phyloP scores from a whole-genome alignment of 805 yeast genomes.

The Diddensiella transvaalensis region DNA sequence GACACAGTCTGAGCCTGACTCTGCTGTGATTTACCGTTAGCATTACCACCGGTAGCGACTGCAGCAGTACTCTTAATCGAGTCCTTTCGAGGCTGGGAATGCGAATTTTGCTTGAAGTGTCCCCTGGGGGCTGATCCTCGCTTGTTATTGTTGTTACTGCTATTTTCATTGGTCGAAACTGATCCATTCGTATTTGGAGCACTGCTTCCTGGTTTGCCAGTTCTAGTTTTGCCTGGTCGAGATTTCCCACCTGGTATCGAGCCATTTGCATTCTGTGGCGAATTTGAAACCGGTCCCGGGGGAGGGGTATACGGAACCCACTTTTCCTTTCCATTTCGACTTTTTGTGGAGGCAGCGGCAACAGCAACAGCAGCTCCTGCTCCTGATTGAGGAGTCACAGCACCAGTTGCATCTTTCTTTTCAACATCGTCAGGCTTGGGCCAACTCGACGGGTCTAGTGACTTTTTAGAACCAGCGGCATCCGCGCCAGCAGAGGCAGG shows the following conservation, averaged over 20 bases:
- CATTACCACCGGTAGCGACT: too few relatives aligned
- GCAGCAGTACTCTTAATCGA: conserved; percentile 1
- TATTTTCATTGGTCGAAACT: conserved; percentile 11
- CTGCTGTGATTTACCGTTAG: conserved; percentile 6
- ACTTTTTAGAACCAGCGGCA: conserved; percentile 3
- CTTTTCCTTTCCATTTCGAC: conserved; percentile 51
- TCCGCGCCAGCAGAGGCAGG: conserved; percentile 1
- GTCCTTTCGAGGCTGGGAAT: conserved; percentile 9
- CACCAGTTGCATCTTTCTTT: conserved; percentile 17
- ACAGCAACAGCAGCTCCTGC: conserved; percentile 1
- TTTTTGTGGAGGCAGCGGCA: conserved; percentile 13
- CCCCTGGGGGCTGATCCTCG: conserved; percentile 1
- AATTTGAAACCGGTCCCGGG: conserved; percentile 36
- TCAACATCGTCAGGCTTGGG: conserved; percentile 26
- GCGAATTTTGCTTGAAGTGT: conserved; percentile 9
- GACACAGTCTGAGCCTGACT: conserved; percentile 4
- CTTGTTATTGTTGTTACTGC: conserved; percentile 14
- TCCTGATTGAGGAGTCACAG: conserved; percentile 21
- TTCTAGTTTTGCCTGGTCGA: neutral
- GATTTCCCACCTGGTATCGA: conserved; percentile 6
- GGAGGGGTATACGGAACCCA: conserved; percentile 68
- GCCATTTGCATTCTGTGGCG: conserved; percentile 4
- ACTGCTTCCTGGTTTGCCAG: conserved; percentile 8
- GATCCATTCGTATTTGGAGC: conserved; percentile 23
- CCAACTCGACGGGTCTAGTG: conserved; percentile 23